phyloP scores from a whole-genome alignment of 805 yeast species.

The Kluyveromyces siamensis region DNA sequence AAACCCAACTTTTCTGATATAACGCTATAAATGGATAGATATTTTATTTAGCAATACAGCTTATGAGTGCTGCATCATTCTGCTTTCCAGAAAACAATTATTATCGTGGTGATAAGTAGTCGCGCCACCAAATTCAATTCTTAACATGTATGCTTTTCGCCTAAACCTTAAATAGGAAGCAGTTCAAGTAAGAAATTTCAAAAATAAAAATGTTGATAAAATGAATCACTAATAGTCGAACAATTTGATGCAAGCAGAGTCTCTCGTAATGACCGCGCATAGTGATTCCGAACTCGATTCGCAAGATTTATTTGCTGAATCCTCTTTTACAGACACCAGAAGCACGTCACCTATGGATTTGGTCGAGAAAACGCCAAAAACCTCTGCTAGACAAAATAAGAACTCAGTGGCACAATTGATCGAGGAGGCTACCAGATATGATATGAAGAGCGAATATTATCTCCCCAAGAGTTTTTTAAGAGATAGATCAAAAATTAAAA shows the following conservation, averaged over 20 bases:
- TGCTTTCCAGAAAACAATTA: too few species aligned
- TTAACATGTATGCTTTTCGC: too few species aligned
- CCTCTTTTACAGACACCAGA: neutral
- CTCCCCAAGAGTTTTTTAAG: constrained; percentile 21
- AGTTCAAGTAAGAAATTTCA: too few species aligned
- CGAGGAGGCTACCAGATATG: constrained; percentile 21
- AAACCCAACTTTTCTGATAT: neutral
- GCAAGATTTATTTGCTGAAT: neutral
- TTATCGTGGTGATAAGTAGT: too few species aligned
- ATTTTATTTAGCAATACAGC: neutral
- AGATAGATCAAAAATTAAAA: constrained; percentile 4
- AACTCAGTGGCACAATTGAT: constrained; percentile 11
- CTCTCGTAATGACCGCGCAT: neutral
- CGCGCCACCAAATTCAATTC: too few species aligned
- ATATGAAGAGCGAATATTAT: constrained; percentile 17
- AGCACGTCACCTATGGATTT: neutral
- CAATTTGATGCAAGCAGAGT: neutral
- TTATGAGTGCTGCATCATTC: too few species aligned
- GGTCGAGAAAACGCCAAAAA: neutral
- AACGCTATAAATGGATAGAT: neutral
- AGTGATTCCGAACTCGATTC: neutral
- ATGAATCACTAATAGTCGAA: neutral
- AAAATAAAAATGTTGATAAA: too few species aligned
- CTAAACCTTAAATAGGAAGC: too few species aligned
- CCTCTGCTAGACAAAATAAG: neutral